phyloP scores from a whole-genome alignment of 805 yeast genomes.

The Candida patagonica region DNA sequence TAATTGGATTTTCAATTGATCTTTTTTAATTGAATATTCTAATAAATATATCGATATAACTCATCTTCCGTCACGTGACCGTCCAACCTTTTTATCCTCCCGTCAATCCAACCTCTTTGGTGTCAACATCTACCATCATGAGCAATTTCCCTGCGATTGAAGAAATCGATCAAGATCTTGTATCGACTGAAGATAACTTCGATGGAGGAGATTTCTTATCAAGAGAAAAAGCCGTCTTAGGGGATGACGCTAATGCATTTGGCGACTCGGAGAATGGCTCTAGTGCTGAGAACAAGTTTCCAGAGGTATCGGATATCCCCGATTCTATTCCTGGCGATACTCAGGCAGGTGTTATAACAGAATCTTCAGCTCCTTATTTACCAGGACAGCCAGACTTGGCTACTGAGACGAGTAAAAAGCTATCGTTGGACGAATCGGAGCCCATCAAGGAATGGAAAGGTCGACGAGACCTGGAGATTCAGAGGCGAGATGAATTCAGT shows the following conservation, averaged over 20 bases:
- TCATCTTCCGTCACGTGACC: background rate
- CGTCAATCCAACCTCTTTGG: conserved; percentile 1
- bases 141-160: conserved; percentile 31
- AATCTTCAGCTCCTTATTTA: conserved; percentile 14
- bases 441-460: conserved; percentile 71
- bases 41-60: too few species aligned
- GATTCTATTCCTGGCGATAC: background rate
- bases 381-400: conserved; percentile 11
- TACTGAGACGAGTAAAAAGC: conserved; percentile 16
- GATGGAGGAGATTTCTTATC: conserved; percentile 34
- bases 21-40: too few species aligned
- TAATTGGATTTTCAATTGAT: too few species aligned
- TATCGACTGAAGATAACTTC: conserved; percentile 9
- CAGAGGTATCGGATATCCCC: conserved; percentile 17
- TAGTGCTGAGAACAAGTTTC: conserved; percentile 21
- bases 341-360: conserved; percentile 14
- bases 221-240: conserved; percentile 34
- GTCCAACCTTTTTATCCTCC: conserved; percentile 2
- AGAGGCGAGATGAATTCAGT: conserved; percentile 68
- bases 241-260: conserved; percentile 33
- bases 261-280: conserved; percentile 15
- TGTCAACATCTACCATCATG: conserved; percentile 17
- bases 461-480: conserved; percentile 68
- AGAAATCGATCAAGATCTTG: conserved; percentile 27
- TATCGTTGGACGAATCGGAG: conserved; percentile 40